Evolutionary conservation across 441 rosid species (phyloP), one percentile per base, ranked within the genome.

Genomic region (Adansonia rubrostipa): DNA sequence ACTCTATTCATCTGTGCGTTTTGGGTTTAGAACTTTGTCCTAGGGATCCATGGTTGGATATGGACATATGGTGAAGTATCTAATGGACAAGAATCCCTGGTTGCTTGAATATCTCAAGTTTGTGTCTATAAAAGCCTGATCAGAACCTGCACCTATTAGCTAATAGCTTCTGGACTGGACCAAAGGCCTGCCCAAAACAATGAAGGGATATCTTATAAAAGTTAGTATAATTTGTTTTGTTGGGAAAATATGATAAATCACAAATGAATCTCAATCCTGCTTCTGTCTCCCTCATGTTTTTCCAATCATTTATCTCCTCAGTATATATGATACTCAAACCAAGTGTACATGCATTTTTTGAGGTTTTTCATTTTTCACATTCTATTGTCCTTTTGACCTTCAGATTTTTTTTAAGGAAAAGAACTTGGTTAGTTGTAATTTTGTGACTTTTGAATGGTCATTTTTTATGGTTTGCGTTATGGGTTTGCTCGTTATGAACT

Each of bases 401-500:
- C 0, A 8, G n/a, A 17, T 67, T n/a, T 48, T 63, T 5, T 28
- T 44, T 14, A 20, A 17, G 33, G 50, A 19, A 64, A 40, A 14
- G 20, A 36, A 6, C 8, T 66, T 54, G 47, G 20, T 40, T 11
- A 73, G 11, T 40, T 58, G 40, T 42, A 17, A 58, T 58, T 24
- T 63, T 66, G 24, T 0, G 45, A 13, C 17, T 63, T 63, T 42
- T 42, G 24, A 66, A 66, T n/a, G n/a, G n/a, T n/a, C 42, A 20
- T 51, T n/a, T 69, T 45, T 20, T 11, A 68, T 64, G 36, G 28
- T 0, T 15, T 45, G 24, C 11, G 6, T 22, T 15, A 48, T 45
- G 10, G 24, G 24, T 50, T 75, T 75, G n/a, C 78, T 62, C 33
- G n/a, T 62, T 9, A 17, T 58, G 54, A 62, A 42, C 24, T 64